Evolutionary conservation across 129 eudicot genomes (phyloP).

Genomic region (Cynara cardunculus): DNA sequence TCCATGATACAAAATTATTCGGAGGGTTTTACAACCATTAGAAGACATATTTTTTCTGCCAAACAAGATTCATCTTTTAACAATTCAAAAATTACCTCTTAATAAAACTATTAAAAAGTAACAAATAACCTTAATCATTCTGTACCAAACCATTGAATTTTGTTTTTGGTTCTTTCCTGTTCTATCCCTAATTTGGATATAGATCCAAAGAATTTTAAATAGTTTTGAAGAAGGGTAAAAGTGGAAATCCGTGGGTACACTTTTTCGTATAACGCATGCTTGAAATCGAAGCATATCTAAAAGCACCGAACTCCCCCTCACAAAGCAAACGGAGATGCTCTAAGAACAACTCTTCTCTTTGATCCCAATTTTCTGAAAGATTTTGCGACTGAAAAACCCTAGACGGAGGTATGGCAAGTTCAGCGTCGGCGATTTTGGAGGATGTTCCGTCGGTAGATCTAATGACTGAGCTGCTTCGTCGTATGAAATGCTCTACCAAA

Average conservation of each 20-base stretch:
- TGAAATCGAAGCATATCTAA: slow-evolving; percentile 17
- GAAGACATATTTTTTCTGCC: too few species aligned
- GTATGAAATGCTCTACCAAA: slow-evolving; percentile 72
- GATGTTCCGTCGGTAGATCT: slow-evolving; percentile 74
- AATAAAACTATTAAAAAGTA: too few species aligned
- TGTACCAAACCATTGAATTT: too few species aligned
- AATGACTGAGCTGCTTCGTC: slow-evolving; percentile 87
- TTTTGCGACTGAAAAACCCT: slow-evolving; percentile 10
- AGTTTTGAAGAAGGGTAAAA: background rate
- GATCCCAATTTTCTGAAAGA: background rate
- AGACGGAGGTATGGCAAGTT: slow-evolving; percentile 36
- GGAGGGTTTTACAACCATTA: too few species aligned
- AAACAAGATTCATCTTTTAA: too few species aligned
- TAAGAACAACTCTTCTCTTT: background rate
- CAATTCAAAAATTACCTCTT: too few species aligned
- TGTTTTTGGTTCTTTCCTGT: too few species aligned
- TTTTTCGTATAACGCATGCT: slow-evolving; percentile 11
- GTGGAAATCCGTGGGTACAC: background rate
- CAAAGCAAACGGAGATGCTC: background rate
- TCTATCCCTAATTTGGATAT: too few species aligned
- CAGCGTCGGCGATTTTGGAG: slow-evolving; percentile 57
- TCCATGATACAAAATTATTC: too few species aligned
- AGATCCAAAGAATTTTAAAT: too few species aligned
- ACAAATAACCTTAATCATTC: too few species aligned
- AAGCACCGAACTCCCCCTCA: background rate